phyloP scores from a whole-genome alignment of 1,139 yeast genomes.

The Pneumocystis oryctolagi region DNA sequence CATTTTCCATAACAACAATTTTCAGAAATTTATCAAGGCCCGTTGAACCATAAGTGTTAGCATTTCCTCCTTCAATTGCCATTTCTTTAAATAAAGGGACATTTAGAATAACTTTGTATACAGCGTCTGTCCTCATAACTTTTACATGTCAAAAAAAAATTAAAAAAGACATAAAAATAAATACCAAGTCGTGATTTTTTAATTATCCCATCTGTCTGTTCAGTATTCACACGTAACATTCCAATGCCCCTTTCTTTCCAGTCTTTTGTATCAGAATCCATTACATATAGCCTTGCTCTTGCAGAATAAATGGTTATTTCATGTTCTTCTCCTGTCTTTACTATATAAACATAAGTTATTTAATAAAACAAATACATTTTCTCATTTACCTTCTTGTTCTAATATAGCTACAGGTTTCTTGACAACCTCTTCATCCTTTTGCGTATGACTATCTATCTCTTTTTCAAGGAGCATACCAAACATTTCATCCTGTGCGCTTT shows the following conservation, averaged over 20 bases:
- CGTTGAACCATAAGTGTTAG: conserved; percentile 1
- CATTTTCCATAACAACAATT: conserved; percentile 43
- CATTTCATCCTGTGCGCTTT: not conserved
- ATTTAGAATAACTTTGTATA: conserved; percentile 69
- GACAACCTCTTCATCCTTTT: conserved; percentile 14
- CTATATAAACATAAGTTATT: conserved; percentile 29
- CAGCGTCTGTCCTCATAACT: conserved; percentile 84
- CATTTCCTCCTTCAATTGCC: conserved; percentile 32
- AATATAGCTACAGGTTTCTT: conserved; percentile 19
- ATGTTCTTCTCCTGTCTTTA: conserved; percentile 81
- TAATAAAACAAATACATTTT: conserved; percentile 34
- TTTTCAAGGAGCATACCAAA: not conserved
- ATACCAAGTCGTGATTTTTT: conserved; percentile 16
- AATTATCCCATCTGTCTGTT: conserved; percentile 17
- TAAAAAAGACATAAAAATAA: conserved; percentile 15
- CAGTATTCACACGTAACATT: conserved; percentile 58
- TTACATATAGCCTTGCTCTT: conserved; percentile 65
- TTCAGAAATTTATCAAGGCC: conserved; percentile 62
- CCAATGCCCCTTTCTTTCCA: conserved; percentile 98
- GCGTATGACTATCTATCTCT: not conserved
- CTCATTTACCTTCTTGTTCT: conserved; percentile 27
- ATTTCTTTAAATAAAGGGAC: conserved; percentile 62
- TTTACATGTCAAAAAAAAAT: conserved; percentile 31
- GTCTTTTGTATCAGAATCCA: conserved; percentile 49
- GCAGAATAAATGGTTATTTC: conserved; percentile 57